phyloP scores from a whole-genome alignment of 306 rosid species.

The Cicer judaicum region DNA sequence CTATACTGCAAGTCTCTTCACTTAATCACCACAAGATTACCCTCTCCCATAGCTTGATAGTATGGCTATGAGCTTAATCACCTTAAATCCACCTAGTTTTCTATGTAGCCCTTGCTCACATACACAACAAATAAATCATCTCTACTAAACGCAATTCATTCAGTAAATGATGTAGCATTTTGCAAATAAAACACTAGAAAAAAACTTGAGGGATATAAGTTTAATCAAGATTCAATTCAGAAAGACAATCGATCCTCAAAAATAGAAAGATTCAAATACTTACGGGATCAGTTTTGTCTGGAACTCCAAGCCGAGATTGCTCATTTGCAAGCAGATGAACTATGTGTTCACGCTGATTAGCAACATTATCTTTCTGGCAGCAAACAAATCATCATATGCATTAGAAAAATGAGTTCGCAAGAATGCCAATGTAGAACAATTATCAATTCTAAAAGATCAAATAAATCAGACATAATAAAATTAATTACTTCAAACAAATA shows the following conservation, averaged over 20 bases:
- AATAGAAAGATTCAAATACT: conserved; percentile 40
- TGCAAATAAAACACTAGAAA: conserved; percentile 2
- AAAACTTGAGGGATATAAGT: background rate
- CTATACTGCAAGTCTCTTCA: background rate
- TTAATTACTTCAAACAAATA: background rate
- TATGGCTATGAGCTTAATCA: background rate
- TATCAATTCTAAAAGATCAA: conserved; percentile 22
- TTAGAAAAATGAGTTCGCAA: conserved; percentile 23
- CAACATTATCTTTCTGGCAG: conserved; percentile 85
- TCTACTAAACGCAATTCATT: background rate
- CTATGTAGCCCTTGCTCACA: background rate
- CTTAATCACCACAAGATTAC: background rate
- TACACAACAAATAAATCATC: background rate
- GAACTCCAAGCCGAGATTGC: conserved; percentile 82
- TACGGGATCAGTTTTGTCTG: conserved; percentile 78
- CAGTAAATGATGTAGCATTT: background rate
- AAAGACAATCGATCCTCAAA: background rate
- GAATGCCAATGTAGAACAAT: conserved; percentile 4
- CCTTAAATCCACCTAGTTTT: conserved; percentile 1
- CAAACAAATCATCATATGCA: conserved; percentile 34
- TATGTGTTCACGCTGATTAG: conserved; percentile 88
- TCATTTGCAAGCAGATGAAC: conserved; percentile 91
- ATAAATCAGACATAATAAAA: conserved; percentile 27
- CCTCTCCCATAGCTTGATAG: background rate
- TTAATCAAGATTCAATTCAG: conserved; percentile 24